Percentiles rank a stretch among this genome's conserved stretches.
These are phyloP conservation scores for Cryptosporidium felis DNA, from an alignment of 169 alveolate species.

Conservation along the genomic window DNA sequence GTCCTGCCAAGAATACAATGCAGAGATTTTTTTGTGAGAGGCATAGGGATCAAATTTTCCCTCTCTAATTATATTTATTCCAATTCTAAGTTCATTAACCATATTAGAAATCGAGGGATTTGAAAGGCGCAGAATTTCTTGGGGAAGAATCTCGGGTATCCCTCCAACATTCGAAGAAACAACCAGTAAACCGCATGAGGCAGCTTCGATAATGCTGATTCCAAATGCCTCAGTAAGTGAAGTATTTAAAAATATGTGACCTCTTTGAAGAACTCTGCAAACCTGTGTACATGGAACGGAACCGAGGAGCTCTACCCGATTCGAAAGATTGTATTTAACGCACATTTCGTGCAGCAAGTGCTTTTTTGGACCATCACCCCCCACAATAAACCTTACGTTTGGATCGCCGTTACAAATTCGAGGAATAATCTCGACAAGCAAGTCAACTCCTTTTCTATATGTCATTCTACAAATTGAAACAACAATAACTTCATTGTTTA, in stretches of 20 bases:
- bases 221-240: conserved; percentile 99
- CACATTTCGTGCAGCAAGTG: conserved; percentile 92
- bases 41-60: conserved; percentile 77
- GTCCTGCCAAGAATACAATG: conserved; percentile 84
- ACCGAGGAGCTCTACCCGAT: conserved; percentile 93
- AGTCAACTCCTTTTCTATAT: conserved; percentile 96
- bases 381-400: conserved; percentile 87
- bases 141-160: conserved; percentile 92
- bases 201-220: conserved; percentile 99
- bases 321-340: conserved; percentile 89
- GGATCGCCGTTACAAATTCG: conserved; percentile 92
- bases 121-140: conserved; percentile 84
- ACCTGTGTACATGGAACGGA: conserved; percentile 92
- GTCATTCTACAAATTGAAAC: conserved; percentile 95
- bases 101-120: conserved; percentile 83
- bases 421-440: conserved; percentile 96
- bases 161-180: conserved; percentile 99
- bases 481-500: conserved; percentile 87
- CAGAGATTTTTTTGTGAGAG: conserved; percentile 78
- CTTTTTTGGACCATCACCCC: conserved; percentile 98
- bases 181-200: conserved; percentile 97
- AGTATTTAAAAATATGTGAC: conserved; percentile 97
- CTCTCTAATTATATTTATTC: conserved; percentile 81
- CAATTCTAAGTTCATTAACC: conserved; percentile 78
- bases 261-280: conserved; percentile 91